A percentile compares a stretch with the other conserved stretches of the same genome.
These are phyloP conservation scores for Rossbeevera mucosa DNA, from an alignment of 768 basidiomycete genomes.

Conservation along the genomic window DNA sequence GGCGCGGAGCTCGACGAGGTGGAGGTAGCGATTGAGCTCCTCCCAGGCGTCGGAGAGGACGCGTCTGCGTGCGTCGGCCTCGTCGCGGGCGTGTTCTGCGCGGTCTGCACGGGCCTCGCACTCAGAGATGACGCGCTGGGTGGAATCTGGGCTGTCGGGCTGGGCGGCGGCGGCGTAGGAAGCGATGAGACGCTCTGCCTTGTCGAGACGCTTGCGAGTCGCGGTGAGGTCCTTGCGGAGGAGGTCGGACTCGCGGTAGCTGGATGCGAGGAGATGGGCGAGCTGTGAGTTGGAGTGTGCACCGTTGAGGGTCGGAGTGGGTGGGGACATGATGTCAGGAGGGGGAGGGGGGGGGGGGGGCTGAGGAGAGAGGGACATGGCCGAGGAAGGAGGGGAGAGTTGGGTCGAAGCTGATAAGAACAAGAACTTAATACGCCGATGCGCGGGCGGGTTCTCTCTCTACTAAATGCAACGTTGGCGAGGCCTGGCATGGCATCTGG, in stretches of 20 bases:
- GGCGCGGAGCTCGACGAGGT: slow-evolving; percentile 40
- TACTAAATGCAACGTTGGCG: slow-evolving; percentile 25
- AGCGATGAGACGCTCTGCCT: slow-evolving; percentile 44
- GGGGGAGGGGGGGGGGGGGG: not conserved
- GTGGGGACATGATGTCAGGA: slow-evolving; percentile 8
- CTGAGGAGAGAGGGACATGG: slow-evolving; percentile 21
- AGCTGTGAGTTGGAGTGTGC: slow-evolving; percentile 46
- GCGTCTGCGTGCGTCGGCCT: slow-evolving; percentile 45
- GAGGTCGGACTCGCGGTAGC: slow-evolving; percentile 48
- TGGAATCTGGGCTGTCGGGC: slow-evolving; percentile 18
- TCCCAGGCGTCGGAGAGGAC: slow-evolving; percentile 46
- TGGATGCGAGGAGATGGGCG: slow-evolving; percentile 50
- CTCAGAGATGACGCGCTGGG: slow-evolving; percentile 38
- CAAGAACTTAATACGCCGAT: not conserved
- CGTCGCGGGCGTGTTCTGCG: slow-evolving; percentile 53
- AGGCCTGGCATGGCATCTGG: slow-evolving; percentile 21
- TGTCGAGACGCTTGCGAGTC: slow-evolving; percentile 44
- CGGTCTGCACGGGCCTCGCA: slow-evolving; percentile 47
- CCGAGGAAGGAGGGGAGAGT: not conserved
- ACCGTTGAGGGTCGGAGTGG: slow-evolving; percentile 16
- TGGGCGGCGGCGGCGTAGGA: slow-evolving; percentile 20
- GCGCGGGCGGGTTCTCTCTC: not conserved
- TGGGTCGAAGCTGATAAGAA: no score
- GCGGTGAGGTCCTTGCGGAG: slow-evolving; percentile 47
- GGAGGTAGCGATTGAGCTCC: slow-evolving; percentile 47